Percentiles rank a stretch among this genome's conserved stretches.
These are phyloP conservation scores for Solanum chilense DNA, from an alignment of 257 asterid species.

Conservation along the genomic window DNA sequence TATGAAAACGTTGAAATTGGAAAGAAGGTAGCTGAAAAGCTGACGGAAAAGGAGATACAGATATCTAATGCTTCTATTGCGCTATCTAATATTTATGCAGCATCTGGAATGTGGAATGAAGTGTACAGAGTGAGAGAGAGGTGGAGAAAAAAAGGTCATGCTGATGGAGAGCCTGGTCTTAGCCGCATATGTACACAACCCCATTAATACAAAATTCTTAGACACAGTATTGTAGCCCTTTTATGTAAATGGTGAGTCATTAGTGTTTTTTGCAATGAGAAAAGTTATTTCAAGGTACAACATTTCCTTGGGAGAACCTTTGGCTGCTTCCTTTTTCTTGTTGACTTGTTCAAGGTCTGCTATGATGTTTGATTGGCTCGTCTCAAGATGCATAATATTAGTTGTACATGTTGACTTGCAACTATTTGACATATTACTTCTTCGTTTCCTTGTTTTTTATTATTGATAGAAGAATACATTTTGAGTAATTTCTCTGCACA, in stretches of 20 bases:
- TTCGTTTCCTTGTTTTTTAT: background rate
- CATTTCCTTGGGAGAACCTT: background rate
- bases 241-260: background rate
- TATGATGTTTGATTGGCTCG: background rate
- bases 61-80: conserved; percentile 8
- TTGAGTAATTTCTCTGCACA: background rate
- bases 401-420: background rate
- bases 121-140: conserved; percentile 21
- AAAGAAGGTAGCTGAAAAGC: conserved; percentile 15
- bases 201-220: background rate
- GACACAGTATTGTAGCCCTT: background rate
- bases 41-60: conserved; percentile 3
- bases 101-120: conserved; percentile 34
- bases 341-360: background rate
- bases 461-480: background rate
- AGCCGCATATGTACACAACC: conserved; percentile 17
- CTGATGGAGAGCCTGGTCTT: conserved; percentile 20
- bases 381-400: background rate
- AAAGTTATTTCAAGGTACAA: background rate
- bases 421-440: background rate
- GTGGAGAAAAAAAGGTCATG: conserved; percentile 9
- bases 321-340: background rate
- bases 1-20: conserved; percentile 25
- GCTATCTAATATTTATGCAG: conserved; percentile 29
- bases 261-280: background rate